A percentile compares a stretch with the other conserved stretches of the same genome.
These are phyloP conservation scores for Stachybotrys elegans DNA, from an alignment of 2,329 filamentous ascomycete genomes.

Conservation along the genomic window DNA sequence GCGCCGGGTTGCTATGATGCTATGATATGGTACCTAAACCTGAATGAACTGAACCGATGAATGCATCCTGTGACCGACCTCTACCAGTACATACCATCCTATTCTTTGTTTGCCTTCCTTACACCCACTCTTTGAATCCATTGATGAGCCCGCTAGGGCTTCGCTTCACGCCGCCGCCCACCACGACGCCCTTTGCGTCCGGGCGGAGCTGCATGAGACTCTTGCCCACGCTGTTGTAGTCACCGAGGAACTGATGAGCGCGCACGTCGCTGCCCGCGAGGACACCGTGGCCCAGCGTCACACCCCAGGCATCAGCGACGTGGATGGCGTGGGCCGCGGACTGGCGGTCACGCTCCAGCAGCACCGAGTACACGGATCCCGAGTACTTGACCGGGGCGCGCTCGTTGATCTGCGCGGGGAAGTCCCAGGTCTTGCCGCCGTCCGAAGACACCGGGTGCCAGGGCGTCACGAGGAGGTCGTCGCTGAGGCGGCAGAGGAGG, in stretches of 20 bases:
- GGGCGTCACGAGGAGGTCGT: constrained; percentile 44
- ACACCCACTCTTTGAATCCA: constrained; percentile 15
- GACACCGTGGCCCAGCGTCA: constrained; percentile 55
- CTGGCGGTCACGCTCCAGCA: constrained; percentile 42
- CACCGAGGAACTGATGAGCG: constrained; percentile 50
- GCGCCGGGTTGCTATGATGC: too few relatives aligned
- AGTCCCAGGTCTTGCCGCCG: constrained; percentile 36
- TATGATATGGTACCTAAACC: too few relatives aligned
- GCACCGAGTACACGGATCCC: constrained; percentile 50
- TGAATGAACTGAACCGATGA: too few relatives aligned
- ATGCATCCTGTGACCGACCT: too few relatives aligned
- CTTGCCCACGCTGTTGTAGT: constrained; percentile 37
- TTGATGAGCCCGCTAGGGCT: constrained; percentile 33
- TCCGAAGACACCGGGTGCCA: constrained; percentile 51
- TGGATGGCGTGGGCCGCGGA: constrained; percentile 44
- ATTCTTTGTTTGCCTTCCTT: too few relatives aligned
- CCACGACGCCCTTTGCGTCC: constrained; percentile 32
- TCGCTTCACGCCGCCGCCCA: constrained; percentile 37
- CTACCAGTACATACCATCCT: too few relatives aligned
- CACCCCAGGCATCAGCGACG: constrained; percentile 44
- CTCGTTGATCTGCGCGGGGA: constrained; percentile 35
- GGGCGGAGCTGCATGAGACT: constrained; percentile 31
- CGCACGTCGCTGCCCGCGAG: constrained; percentile 28
- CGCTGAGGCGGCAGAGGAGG: constrained; percentile 39
- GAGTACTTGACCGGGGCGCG: constrained; percentile 34